Base-by-base conservation (phyloP, 2,329 filamentous ascomycete species). In the Fonsecaea erecta region DNA sequence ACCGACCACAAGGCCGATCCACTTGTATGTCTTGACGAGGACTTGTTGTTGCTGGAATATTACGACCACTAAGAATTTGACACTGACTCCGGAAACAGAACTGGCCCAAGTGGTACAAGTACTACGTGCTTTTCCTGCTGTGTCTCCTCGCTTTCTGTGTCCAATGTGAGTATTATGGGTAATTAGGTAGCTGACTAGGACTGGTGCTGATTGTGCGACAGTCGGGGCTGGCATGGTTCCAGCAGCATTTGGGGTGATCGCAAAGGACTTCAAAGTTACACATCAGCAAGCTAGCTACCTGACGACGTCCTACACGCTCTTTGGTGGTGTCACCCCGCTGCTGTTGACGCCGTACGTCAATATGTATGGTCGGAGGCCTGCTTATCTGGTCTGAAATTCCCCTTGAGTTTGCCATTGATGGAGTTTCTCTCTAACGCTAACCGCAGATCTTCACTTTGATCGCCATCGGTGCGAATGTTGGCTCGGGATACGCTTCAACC, bases 1-100 rank as follows among this genome's bases (percentile, higher is more conserved):
- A 60, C 37, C 46, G 57, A 60, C 21, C 32, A 51, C 43, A 60
- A 60, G 51, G 43, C 48, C 51, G 57, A 60, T 52, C 57, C 57
- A n/a, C 57, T 60, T 8, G 54, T 57, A 57, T 26, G 54, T 43
- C 18, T 46, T 16, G 16, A 11, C 35, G 4, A 12, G 1, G 6
- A 18, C 26, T 16, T 9, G 14, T 26, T 11, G 30, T 24, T n/a
- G 2, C 16, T 9, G 18, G 37, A 6, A 4, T 2, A 43, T 4
- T 7, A 18, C n/a, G 5, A n/a, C 1, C 18, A 46, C 14, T 35
- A 28, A 57, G n/a, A 2, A 9, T 5, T 28, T 24, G 24, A 3
- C 4, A 18, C 34, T 57, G 54, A 57, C 35, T 11, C 2, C 2
- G 12, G 16, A 7, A 26, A 34, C 28, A 57, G 54, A 57, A 57